Base-by-base conservation (phyloP, 2,329 filamentous ascomycete species). In the Fusarium dlaminii region DNA sequence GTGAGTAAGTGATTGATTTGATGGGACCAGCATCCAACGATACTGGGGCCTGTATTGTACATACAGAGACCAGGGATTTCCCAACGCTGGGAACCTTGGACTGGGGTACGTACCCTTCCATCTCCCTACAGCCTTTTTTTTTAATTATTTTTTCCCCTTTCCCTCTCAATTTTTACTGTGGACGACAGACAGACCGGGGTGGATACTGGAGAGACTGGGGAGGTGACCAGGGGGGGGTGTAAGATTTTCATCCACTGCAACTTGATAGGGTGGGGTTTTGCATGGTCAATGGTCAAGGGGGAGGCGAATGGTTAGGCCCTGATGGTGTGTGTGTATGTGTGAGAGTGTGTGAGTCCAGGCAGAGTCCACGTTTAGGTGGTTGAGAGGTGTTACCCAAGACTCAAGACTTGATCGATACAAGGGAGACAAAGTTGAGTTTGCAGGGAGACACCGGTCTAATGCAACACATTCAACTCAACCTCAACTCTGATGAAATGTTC, bases 131-230 rank as follows among this genome's bases (percentile, higher is more conserved):
- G 55, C 56, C 59, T 49, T 45, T 45, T 42, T 63, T 63, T 59
- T 56, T 32, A 70, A 54, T 70, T 55, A n/a, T 54, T 73, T 73
- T 54, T 66, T 73, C 61, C 30, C 56, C 43, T 52, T 43, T 37
- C 32, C 42, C 45, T 55, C 71, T 57, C 39, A 57, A 55, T 63
- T 66, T 63, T 73, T 64, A 54, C 66, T 70, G 70, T 72, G 70
- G 60, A 73, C 57, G 46, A 62, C 61, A 73, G 64, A 54, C 48
- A 69, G 74, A 71, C 74, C 70, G 72, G 74, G 72, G 74, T 75
- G 61, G 61, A 57, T 64, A 76, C 74, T 77, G 75, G 74, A 72
- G 72, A 76, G 68, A 72, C 72, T 73, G 72, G 74, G 75, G 56
- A 73, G 52, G 72, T n/a, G 62, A 52, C 54, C 39, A 40, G 62